Evolutionary conservation across 805 yeast genomes (phyloP).

Genomic region (Lachancea kluyveri): DNA sequence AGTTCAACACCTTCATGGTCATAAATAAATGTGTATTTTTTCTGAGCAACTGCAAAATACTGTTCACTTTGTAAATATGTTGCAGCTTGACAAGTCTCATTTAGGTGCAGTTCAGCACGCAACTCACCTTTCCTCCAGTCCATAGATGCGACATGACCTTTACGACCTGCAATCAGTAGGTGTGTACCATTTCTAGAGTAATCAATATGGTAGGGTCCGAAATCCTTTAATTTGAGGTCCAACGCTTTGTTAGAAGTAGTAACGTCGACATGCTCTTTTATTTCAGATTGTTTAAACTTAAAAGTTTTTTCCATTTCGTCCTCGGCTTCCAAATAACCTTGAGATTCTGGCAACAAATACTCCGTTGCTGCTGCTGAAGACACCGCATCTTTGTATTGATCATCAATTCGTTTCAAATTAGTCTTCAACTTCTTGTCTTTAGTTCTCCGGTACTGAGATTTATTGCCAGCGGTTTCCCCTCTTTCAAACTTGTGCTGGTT

Average conservation of each 20-base stretch:
- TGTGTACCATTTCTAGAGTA: slow-evolving; percentile 86
- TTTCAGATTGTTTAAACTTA: slow-evolving; percentile 77
- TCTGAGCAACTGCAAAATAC: slow-evolving; percentile 94
- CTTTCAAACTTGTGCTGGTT: slow-evolving; percentile 32
- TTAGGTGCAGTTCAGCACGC: slow-evolving; percentile 74
- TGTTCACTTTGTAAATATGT: slow-evolving; percentile 89
- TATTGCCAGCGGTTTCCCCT: slow-evolving; percentile 7
- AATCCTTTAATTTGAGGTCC: slow-evolving; percentile 63
- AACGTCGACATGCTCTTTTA: slow-evolving; percentile 67
- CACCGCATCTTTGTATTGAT: slow-evolving; percentile 71
- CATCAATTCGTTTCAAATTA: slow-evolving; percentile 60
- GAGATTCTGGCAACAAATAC: slow-evolving; percentile 73
- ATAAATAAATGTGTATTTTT: slow-evolving; percentile 86
- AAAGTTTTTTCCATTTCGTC: slow-evolving; percentile 87
- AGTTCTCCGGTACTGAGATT: slow-evolving; percentile 23
- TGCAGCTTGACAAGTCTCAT: slow-evolving; percentile 87
- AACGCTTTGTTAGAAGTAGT: slow-evolving; percentile 71
- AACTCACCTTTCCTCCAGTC: slow-evolving; percentile 90
- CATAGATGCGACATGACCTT: slow-evolving; percentile 93
- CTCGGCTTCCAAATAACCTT: slow-evolving; percentile 87
- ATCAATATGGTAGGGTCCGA: slow-evolving; percentile 82
- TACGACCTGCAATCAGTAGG: slow-evolving; percentile 75
- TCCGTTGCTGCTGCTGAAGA: slow-evolving; percentile 82
- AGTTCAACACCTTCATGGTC: slow-evolving; percentile 88
- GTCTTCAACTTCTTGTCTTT: slow-evolving; percentile 60